Evolutionary conservation across 768 basidiomycete species (phyloP).

Genomic region (Macrocybe gigantea): DNA sequence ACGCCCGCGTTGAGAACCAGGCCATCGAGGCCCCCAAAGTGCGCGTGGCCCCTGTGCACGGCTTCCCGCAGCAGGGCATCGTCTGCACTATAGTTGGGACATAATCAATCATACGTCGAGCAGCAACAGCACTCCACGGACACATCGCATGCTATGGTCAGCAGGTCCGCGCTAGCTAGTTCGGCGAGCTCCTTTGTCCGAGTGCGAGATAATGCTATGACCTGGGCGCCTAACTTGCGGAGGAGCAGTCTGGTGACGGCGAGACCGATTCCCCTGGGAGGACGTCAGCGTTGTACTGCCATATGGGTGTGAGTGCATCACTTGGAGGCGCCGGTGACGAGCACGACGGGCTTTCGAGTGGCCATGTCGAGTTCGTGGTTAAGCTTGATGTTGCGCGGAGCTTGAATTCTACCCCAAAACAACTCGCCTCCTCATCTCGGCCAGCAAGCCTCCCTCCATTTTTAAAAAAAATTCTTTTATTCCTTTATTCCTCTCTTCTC

Average conservation of each 20-base stretch:
- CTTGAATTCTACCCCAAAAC: constrained; percentile 1
- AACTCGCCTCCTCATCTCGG: constrained; percentile 7
- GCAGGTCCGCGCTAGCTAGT: constrained; percentile 42
- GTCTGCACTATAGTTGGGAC: constrained; percentile 42
- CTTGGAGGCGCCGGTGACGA: constrained; percentile 87
- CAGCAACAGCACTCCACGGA: constrained; percentile 32
- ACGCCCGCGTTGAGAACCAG: constrained; percentile 84
- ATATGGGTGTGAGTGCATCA: constrained; percentile 17
- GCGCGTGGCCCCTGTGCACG: constrained; percentile 8
- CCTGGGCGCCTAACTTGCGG: constrained; percentile 52
- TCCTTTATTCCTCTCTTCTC: constrained; percentile 13
- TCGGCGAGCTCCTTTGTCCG: constrained; percentile 55
- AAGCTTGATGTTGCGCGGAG: neutral
- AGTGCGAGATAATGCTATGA: constrained; percentile 74
- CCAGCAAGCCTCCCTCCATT: constrained; percentile 5
- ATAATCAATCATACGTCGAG: too few species aligned
- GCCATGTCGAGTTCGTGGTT: constrained; percentile 10
- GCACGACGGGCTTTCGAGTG: constrained; percentile 46
- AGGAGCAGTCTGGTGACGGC: constrained; percentile 68
- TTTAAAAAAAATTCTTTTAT: too few species aligned
- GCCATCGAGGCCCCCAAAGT: constrained; percentile 54
- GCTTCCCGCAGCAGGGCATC: constrained; percentile 49
- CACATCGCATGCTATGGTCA: constrained; percentile 69
- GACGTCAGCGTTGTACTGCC: constrained; percentile 2
- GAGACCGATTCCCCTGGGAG: constrained; percentile 63